Evolutionary conservation across 2,329 filamentous ascomycete species (phyloP).

Genomic region (Colletotrichum lupini): DNA sequence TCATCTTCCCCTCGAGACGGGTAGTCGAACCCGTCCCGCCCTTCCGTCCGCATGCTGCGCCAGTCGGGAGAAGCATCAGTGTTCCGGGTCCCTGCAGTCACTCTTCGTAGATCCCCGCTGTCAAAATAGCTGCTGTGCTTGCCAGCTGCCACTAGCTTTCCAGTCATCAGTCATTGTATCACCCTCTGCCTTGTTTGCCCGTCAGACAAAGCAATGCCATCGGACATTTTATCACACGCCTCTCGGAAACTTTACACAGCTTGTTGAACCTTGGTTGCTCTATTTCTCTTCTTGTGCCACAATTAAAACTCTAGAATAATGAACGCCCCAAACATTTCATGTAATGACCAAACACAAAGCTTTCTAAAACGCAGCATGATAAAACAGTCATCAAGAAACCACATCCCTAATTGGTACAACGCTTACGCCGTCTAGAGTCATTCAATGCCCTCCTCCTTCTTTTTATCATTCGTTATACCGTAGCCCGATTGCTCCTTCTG

Average conservation of each 20-base stretch:
- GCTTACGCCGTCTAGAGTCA: conserved; percentile 33
- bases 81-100: conserved; percentile 36
- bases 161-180: not conserved
- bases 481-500: conserved; percentile 36
- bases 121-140: conserved; percentile 18
- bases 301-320: conserved; percentile 13
- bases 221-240: conserved; percentile 9
- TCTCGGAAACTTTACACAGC: not conserved
- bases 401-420: conserved; percentile 30
- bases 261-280: conserved; percentile 27
- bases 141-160: not conserved
- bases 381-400: conserved; percentile 25
- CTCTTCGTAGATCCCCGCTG: conserved; percentile 29
- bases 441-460: conserved; percentile 18
- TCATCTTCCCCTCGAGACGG: not conserved
- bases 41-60: not conserved
- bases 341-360: not conserved
- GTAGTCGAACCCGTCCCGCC: not conserved
- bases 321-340: conserved; percentile 19
- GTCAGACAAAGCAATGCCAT: not conserved
- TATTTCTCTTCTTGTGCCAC: conserved; percentile 29
- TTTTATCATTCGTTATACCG: conserved; percentile 12
- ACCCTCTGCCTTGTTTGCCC: conserved; percentile 16
- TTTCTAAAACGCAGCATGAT: conserved; percentile 25
- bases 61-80: conserved; percentile 11